Base-by-base conservation (phyloP, 2,329 filamentous ascomycete species). In the Fusarium begoniae region DNA sequence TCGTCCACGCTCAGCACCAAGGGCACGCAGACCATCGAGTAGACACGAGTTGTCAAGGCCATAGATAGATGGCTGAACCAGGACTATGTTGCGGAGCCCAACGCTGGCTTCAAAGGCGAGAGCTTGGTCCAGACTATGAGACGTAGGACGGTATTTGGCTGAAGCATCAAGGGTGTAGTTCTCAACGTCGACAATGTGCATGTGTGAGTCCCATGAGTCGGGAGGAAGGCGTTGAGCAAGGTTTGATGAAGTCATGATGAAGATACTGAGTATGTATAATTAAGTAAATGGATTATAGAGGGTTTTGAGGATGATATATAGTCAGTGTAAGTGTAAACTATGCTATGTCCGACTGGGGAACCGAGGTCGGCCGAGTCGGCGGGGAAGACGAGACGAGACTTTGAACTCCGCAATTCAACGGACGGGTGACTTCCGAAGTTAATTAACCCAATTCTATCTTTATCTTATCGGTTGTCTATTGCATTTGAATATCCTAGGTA, bases 31-130 rank as follows among this genome's bases (percentile, higher is more conserved):
- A 0, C 88, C 88, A 48, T 89, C 85, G 18, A 92, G 82, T 8
- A 91, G 80, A 75, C 88, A 90, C 1, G 85, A 82, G 74, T 92
- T 92, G 79, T 92, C 89, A 59, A 84, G 82, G 30, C 87, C 89
- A 77, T 91, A 92, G 58, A 90, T 88, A 22, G 88, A 90, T 2
- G 89, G 89, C 73, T 92, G 90, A 6, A 90, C 87, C 17, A 92
- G 82, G 30, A 91, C 89, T 57, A 90, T 83, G 66, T 90, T 89
- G 47, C 82, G 73, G 44, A 91, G 85, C 6, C 86, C 86, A 20
- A 91, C 79, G 3, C 82, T 80, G 1, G 81, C 77, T 67, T 90
- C 86, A 73, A 90, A 91, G 6, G 78, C 67, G 38, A 86, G 80
- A 26, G 89, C 88, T 38, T 90, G 83, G 13, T 82, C 75, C 12